Conservation (phyloP, 23 red algal genomes). For the Gracilariopsis chorda region DNA sequence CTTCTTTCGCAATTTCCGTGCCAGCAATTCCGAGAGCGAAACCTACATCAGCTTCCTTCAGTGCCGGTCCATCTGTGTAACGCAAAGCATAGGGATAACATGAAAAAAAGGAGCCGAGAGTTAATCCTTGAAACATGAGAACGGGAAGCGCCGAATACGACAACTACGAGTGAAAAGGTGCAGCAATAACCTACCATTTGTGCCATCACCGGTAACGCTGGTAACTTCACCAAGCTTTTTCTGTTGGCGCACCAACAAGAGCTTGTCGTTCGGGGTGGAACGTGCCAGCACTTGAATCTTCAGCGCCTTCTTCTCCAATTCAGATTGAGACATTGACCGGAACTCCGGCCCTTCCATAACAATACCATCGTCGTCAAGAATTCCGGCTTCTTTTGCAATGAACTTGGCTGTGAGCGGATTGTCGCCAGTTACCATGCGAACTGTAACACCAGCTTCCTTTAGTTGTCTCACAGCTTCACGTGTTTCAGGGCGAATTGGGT, state of each 20-base stretch:
- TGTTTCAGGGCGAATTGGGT: slow-evolving; percentile 89
- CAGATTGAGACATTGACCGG: slow-evolving; percentile 52
- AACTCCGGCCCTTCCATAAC: slow-evolving; percentile 74
- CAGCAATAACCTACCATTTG: slow-evolving; percentile 59
- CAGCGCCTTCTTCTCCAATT: slow-evolving; percentile 44
- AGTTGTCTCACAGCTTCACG: slow-evolving; percentile 65
- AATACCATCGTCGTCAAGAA: slow-evolving; percentile 70
- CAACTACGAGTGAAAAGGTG: no score
- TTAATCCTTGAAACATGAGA: no score
- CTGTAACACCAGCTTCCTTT: slow-evolving; percentile 85
- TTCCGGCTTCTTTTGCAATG: slow-evolving; percentile 75
- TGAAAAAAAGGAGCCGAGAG: background rate
- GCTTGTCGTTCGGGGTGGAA: slow-evolving; percentile 89
- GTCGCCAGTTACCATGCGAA: slow-evolving; percentile 98
- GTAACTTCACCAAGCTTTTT: slow-evolving; percentile 82
- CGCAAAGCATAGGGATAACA: background rate
- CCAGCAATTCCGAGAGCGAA: slow-evolving; percentile 88
- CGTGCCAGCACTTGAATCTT: slow-evolving; percentile 83
- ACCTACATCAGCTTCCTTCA: slow-evolving; percentile 91
- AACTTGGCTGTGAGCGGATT: slow-evolving; percentile 75
- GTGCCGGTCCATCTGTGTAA: slow-evolving; percentile 70
- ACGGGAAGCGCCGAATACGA: no score
- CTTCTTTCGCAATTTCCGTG: slow-evolving; percentile 96
- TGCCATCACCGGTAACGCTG: slow-evolving; percentile 95
- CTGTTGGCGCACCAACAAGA: slow-evolving; percentile 66